These are phyloP conservation scores for Fusarium cyanostomum DNA, from an alignment of 2,329 filamentous ascomycete genomes.

Conservation along the genomic window DNA sequence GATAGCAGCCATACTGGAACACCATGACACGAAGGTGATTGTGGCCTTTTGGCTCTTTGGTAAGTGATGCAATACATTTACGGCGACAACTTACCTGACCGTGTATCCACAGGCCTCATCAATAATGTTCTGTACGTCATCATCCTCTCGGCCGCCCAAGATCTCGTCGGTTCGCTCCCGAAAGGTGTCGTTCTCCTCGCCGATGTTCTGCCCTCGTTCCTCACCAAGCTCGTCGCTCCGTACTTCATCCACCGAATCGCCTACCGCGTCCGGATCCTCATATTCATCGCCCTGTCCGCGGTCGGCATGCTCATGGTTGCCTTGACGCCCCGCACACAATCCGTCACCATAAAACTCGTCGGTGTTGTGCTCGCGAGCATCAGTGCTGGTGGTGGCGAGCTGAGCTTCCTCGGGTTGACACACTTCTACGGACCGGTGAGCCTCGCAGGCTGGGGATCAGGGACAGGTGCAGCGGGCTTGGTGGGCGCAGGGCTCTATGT, in stretches of 20 bases:
- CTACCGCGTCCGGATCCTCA: constrained; percentile 77
- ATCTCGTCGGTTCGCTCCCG: constrained; percentile 91
- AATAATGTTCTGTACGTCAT: constrained; percentile 99
- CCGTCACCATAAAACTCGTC: constrained; percentile 78
- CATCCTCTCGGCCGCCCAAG: constrained; percentile 92
- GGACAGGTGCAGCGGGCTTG: constrained; percentile 88
- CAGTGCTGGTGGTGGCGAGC: constrained; percentile 85
- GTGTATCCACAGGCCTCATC: constrained; percentile 60
- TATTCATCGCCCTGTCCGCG: constrained; percentile 80
- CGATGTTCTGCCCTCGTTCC: constrained; percentile 89
- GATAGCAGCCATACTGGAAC: constrained; percentile 69
- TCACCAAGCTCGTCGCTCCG: constrained; percentile 86
- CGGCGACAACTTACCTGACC: constrained; percentile 15
- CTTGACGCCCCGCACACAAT: constrained; percentile 72
- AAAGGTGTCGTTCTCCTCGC: constrained; percentile 94
- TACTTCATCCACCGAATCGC: constrained; percentile 93
- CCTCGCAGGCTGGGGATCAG: constrained; percentile 90
- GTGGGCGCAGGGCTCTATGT: constrained; percentile 90
- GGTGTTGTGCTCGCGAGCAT: constrained; percentile 88
- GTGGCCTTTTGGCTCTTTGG: constrained; percentile 94
- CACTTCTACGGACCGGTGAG: constrained; percentile 92
- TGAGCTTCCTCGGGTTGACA: constrained; percentile 90
- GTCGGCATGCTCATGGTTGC: constrained; percentile 90
- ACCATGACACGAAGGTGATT: constrained; percentile 76
- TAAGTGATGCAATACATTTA: constrained; percentile 48